These are phyloP conservation scores for Mucor plumbeus DNA, from an alignment of 371 early-diverging fungal species.

Conservation along the genomic window DNA sequence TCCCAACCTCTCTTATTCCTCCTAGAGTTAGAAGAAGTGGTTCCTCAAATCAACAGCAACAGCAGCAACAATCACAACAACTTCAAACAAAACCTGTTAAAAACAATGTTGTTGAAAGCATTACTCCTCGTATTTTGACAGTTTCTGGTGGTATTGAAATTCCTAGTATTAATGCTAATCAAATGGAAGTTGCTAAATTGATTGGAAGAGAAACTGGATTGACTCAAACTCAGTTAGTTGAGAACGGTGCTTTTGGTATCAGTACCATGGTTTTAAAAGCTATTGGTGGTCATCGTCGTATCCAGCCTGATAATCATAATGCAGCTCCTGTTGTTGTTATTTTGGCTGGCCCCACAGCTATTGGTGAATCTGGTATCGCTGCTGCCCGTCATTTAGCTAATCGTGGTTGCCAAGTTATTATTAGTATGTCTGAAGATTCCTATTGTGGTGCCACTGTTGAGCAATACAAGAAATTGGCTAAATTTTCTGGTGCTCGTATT, in stretches of 20 bases:
- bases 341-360: slow-evolving; percentile 76
- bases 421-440: slow-evolving; percentile 47
- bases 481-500: slow-evolving; percentile 38
- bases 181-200: slow-evolving; percentile 68
- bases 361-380: slow-evolving; percentile 76
- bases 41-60: slow-evolving; percentile 1
- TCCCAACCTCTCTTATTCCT: slow-evolving; percentile 38
- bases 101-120: background rate
- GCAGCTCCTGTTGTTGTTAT: slow-evolving; percentile 74
- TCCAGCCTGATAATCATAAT: slow-evolving; percentile 78
- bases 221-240: slow-evolving; percentile 74
- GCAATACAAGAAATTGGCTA: slow-evolving; percentile 36
- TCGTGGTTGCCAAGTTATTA: slow-evolving; percentile 74
- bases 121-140: slow-evolving; percentile 43
- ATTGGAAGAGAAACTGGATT: slow-evolving; percentile 66
- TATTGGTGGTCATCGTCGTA: slow-evolving; percentile 72
- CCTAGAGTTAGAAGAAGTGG: slow-evolving; percentile 32
- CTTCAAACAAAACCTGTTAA: background rate
- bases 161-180: slow-evolving; percentile 60
- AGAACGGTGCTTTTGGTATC: slow-evolving; percentile 80
- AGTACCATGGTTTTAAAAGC: slow-evolving; percentile 78
- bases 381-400: slow-evolving; percentile 82
- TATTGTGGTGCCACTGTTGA: slow-evolving; percentile 17
- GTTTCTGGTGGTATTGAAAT: slow-evolving; percentile 55
- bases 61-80: background rate